A percentile compares a stretch with the other conserved stretches of the same genome.
These are phyloP conservation scores for Nepenthes alata DNA, from an alignment of 179 eudicot genomes.

Conservation along the genomic window DNA sequence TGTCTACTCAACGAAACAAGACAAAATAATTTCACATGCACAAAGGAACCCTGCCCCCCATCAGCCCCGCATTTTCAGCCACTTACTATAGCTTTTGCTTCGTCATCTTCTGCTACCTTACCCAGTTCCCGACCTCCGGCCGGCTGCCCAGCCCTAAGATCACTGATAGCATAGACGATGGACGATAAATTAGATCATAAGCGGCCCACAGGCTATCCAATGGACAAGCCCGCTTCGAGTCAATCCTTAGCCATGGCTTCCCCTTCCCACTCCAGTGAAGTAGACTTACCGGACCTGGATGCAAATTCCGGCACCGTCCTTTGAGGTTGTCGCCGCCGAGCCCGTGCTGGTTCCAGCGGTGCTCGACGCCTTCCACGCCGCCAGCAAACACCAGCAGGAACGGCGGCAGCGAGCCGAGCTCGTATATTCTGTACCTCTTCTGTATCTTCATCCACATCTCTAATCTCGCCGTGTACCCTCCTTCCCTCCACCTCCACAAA, in stretches of 20 bases:
- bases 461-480: conserved; percentile 27
- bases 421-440: conserved; percentile 42
- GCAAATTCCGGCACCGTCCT: conserved; percentile 26
- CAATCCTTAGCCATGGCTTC: conserved; percentile 38
- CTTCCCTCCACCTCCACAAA: conserved; percentile 28
- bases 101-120: too few species aligned
- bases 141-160: too few species aligned
- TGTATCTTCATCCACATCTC: conserved; percentile 55
- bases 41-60: too few species aligned
- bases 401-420: conserved; percentile 49
- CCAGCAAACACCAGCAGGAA: conserved; percentile 35
- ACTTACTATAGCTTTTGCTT: too few species aligned
- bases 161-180: conserved; percentile 2
- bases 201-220: conserved; percentile 41
- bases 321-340: conserved; percentile 25
- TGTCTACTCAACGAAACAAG: too few species aligned
- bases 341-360: conserved; percentile 27
- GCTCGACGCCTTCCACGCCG: conserved; percentile 22
- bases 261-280: conserved; percentile 50
- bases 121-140: too few species aligned
- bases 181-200: conserved; percentile 27
- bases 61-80: too few species aligned
- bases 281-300: conserved; percentile 31
- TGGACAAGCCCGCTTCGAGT: conserved; percentile 28
- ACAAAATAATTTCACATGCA: too few species aligned